Percentiles rank a stretch among this genome's conserved stretches.
phyloP scores from a whole-genome alignment of 768 basidiomycete genomes.

The Suillus americanus region DNA sequence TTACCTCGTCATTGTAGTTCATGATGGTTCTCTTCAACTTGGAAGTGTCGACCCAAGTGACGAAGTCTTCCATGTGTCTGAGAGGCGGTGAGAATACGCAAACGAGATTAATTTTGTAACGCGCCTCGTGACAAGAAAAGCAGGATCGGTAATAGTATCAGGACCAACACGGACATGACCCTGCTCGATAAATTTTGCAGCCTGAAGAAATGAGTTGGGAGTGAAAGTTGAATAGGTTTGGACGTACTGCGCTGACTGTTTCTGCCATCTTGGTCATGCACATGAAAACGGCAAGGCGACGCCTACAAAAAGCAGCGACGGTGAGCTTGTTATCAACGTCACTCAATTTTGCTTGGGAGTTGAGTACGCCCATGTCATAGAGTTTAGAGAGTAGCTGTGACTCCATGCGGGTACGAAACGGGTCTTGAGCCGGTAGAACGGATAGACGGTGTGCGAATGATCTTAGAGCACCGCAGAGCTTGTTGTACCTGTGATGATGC shows the following conservation, averaged over 20 bases:
- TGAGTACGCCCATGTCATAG: slow-evolving; percentile 95
- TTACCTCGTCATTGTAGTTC: slow-evolving; percentile 94
- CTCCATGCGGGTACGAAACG: slow-evolving; percentile 84
- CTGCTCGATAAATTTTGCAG: slow-evolving; percentile 96
- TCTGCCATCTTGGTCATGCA: slow-evolving; percentile 94
- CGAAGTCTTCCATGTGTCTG: slow-evolving; percentile 98
- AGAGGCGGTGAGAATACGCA: slow-evolving; percentile 6
- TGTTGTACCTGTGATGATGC: slow-evolving; percentile 73
- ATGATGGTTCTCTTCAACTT: slow-evolving; percentile 95
- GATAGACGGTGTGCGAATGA: slow-evolving; percentile 85
- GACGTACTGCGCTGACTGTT: slow-evolving; percentile 86
- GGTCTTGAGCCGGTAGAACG: slow-evolving; percentile 85
- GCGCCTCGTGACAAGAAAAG: slow-evolving; percentile 88
- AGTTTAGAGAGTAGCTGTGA: slow-evolving; percentile 87
- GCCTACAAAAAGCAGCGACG: slow-evolving; percentile 90
- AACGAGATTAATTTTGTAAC: slow-evolving; percentile 14
- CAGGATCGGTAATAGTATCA: slow-evolving; percentile 94
- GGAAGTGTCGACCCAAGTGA: slow-evolving; percentile 98
- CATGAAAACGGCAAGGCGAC: slow-evolving; percentile 90
- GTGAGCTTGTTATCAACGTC: slow-evolving; percentile 95
- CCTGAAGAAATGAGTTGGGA: slow-evolving; percentile 47
- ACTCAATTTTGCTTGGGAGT: slow-evolving; percentile 81
- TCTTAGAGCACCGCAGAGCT: slow-evolving; percentile 84
- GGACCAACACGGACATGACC: slow-evolving; percentile 97
- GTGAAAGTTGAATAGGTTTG: slow-evolving; percentile 1